phyloP scores from a whole-genome alignment of 2,329 filamentous ascomycete species.

The Nannizziopsis barbatae region DNA sequence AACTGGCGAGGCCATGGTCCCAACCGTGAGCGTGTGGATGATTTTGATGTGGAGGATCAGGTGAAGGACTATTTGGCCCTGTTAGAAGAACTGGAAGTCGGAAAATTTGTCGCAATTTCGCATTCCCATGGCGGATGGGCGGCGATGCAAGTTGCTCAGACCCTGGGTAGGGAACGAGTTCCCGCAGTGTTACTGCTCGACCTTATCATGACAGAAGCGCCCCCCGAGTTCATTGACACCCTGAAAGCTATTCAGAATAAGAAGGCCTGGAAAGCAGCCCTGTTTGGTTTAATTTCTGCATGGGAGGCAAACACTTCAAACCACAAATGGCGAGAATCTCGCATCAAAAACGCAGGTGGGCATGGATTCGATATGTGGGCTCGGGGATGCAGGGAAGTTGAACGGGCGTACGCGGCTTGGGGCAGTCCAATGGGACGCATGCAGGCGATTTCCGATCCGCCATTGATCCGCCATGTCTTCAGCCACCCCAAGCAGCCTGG shows the following conservation, averaged over 20 bases:
- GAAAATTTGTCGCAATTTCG: not conserved
- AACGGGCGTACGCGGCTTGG: not conserved
- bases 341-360: not conserved
- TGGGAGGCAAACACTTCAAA: not conserved
- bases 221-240: not conserved
- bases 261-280: not conserved
- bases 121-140: not conserved
- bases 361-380: conserved; percentile 1
- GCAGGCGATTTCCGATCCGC: not conserved
- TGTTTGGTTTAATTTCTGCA: not conserved
- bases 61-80: not conserved
- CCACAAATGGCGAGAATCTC: not conserved
- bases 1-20: not conserved
- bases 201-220: not conserved
- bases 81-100: not conserved
- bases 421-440: not conserved
- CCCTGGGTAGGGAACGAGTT: not conserved
- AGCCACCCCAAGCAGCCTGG: conserved; percentile 1
- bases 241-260: not conserved
- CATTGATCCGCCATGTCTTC: not conserved
- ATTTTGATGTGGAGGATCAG: not conserved
- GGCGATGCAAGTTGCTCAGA: not conserved
- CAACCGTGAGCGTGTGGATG: not conserved
- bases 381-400: not conserved
- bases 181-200: not conserved